Evolutionary conservation across 2,329 filamentous ascomycete species (phyloP).

Genomic region (Colletotrichum sp.): DNA sequence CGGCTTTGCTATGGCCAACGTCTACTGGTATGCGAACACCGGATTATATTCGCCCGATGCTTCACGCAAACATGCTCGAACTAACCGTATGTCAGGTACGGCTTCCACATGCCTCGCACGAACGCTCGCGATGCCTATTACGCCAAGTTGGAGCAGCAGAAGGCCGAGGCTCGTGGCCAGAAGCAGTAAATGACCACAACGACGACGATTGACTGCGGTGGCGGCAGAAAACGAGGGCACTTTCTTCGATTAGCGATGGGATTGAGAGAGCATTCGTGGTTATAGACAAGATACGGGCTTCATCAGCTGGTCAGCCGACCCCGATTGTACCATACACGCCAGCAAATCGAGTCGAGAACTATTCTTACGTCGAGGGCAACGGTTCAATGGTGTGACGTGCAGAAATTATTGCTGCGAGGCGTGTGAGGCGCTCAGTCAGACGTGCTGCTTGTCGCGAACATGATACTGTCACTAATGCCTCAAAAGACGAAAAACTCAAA

Average conservation of each 20-base stretch:
- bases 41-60: background rate
- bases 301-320: slow-evolving; percentile 11
- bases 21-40: slow-evolving; percentile 57
- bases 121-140: slow-evolving; percentile 64
- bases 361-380: background rate
- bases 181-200: slow-evolving; percentile 24
- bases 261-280: slow-evolving; percentile 5
- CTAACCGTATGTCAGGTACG: slow-evolving; percentile 53
- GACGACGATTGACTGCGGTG: background rate
- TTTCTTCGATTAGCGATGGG: background rate
- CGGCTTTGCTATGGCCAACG: slow-evolving; percentile 59
- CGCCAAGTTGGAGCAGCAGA: slow-evolving; percentile 62
- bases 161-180: slow-evolving; percentile 41
- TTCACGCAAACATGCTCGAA: background rate
- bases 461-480: background rate
- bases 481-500: background rate
- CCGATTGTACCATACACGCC: slow-evolving; percentile 23
- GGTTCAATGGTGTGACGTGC: background rate
- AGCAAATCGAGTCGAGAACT: slow-evolving; percentile 9
- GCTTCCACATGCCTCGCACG: slow-evolving; percentile 67
- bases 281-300: slow-evolving; percentile 17
- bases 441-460: background rate
- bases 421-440: background rate
- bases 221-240: background rate
- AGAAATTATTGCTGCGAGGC: background rate